These are phyloP conservation scores for Vitis amurensis DNA, from an alignment of 164 flowering plant species.

Conservation along the genomic window DNA sequence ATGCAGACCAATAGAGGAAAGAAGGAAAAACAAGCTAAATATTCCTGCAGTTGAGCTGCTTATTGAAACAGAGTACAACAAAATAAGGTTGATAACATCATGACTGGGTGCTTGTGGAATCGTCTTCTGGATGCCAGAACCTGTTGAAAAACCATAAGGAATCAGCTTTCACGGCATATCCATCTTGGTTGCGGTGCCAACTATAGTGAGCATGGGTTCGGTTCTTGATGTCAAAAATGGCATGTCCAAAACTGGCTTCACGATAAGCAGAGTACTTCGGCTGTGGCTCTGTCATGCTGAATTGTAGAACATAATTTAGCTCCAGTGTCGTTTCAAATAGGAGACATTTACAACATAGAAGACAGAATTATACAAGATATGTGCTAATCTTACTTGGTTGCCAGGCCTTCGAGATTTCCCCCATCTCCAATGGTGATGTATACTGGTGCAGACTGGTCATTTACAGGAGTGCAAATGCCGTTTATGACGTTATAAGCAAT, in stretches of 20 bases:
- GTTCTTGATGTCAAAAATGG: constrained; percentile 53
- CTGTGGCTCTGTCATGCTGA: constrained; percentile 70
- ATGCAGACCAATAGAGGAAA: not conserved
- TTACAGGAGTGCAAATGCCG: constrained; percentile 57
- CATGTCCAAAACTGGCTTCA: constrained; percentile 65
- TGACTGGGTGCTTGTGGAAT: constrained; percentile 7
- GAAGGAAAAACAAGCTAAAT: not conserved
- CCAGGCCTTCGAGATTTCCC: constrained; percentile 83
- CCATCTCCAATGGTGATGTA: constrained; percentile 96
- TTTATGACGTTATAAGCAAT: constrained; percentile 69
- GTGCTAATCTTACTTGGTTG: constrained; percentile 58
- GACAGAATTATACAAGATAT: not conserved
- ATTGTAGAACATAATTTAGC: not conserved
- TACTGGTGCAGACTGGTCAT: constrained; percentile 74
- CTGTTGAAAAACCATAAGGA: constrained; percentile 38
- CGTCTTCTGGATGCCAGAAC: constrained; percentile 30
- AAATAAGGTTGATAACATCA: not conserved
- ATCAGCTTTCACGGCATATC: constrained; percentile 40
- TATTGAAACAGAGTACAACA: too few relatives aligned
- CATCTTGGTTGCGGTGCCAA: constrained; percentile 49
- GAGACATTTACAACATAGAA: not conserved
- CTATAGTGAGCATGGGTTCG: constrained; percentile 40
- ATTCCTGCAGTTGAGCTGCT: too few relatives aligned
- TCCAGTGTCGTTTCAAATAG: not conserved
- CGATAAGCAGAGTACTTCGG: constrained; percentile 62